Conservation (phyloP, 2,329 filamentous ascomycete species). For the Calonectria pseudoturangicola region DNA sequence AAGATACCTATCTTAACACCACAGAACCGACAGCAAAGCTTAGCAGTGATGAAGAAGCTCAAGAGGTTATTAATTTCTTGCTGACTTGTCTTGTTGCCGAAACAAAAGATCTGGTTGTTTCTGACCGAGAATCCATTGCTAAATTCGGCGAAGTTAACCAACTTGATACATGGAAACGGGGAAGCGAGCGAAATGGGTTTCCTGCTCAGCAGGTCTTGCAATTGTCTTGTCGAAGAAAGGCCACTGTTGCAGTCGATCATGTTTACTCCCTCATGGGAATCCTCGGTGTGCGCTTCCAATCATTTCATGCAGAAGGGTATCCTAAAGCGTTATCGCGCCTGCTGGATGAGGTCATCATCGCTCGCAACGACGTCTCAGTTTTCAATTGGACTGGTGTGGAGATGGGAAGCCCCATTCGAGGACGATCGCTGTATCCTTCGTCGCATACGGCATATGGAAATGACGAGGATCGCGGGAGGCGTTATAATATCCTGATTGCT, state of each 20-base stretch:
- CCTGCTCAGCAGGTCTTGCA: neutral
- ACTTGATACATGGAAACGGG: neutral
- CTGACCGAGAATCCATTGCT: neutral
- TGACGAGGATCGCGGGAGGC: neutral
- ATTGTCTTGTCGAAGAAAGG: neutral
- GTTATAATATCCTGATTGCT: neutral
- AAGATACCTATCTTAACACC: neutral
- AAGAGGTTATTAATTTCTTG: neutral
- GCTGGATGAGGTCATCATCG: neutral
- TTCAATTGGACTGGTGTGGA: conserved; percentile 9
- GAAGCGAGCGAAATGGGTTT: neutral
- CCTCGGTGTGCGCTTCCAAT: neutral
- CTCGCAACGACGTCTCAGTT: neutral
- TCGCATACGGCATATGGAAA: neutral
- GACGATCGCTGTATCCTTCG: neutral
- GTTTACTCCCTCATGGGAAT: conserved; percentile 1
- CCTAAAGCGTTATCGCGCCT: neutral
- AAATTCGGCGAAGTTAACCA: neutral
- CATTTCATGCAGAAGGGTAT: neutral
- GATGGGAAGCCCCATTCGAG: conserved; percentile 3
- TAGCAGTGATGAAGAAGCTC: neutral
- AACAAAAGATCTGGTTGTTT: neutral
- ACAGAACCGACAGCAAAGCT: neutral
- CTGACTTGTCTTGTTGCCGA: neutral
- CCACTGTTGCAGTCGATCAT: neutral